Evolutionary conservation across 306 rosid genomes (phyloP), one percentile per base, ranked within the genome.

Genomic region (Senna tora): DNA sequence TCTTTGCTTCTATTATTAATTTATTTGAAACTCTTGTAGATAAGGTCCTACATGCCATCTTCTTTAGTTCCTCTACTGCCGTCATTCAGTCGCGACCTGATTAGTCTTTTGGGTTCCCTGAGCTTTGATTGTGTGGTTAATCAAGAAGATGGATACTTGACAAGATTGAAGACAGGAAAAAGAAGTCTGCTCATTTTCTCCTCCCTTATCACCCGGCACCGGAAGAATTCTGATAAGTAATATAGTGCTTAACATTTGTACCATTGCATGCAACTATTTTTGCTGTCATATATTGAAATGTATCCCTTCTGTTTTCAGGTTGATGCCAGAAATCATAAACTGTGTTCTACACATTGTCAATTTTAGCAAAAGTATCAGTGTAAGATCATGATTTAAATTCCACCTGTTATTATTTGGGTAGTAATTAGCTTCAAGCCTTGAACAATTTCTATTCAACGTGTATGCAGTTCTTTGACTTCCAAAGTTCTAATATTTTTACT

Each of bases 181-280:
- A 87, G 97, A 83, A 84, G 92, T 74, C 55, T 92, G 65, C 90
- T 83, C 55, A 81, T 92, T 69, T 92, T 92, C 73, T 86, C 90
- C 62, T 72, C 79, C 42, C 84, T 92, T 43, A 83, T 92, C 77
- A 89, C 94, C 65, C 88, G 97, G 39, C 97, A 92, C 83, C 87
- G 90, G 63, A 92, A 87, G 75, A 74, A 83, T 79, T 86, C 94
- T 67, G 96, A 92, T 74, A 92, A 86, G 97, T 92, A 92, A 89
- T 81, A 22, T 39, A 34, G 33, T 56, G 62, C 53, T 69, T 69
- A 19, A 52, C 13, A 43, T 41, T 63, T 55, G 75, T 5, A 49
- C 55, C 65, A 19, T 61, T 75, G 63, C 22, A 47, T 55, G 52
- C n/a, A 74, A 67, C 38, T 69, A 4, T 52, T 66, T 65, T 66